phyloP scores from a whole-genome alignment of 2,329 filamentous ascomycete genomes.

The Botryotinia narcissicola region DNA sequence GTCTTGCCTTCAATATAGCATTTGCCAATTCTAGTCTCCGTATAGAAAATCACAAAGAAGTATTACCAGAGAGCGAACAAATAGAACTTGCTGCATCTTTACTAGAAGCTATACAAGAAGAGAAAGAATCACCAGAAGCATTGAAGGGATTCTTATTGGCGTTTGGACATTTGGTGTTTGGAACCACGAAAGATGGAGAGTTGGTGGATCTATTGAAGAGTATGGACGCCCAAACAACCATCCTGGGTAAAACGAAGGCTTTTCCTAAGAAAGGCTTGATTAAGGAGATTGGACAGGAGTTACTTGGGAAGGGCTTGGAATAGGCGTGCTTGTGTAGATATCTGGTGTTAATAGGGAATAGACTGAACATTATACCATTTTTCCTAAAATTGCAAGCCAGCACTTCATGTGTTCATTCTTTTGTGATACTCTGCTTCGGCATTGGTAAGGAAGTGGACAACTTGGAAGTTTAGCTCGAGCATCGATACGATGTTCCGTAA shows the following conservation, averaged over 20 bases:
- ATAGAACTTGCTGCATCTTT: slow-evolving; percentile 79
- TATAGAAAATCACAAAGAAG: slow-evolving; percentile 54
- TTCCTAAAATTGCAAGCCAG: background rate
- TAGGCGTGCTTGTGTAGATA: background rate
- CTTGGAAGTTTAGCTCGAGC: background rate
- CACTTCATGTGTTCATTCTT: background rate
- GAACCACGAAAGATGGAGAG: slow-evolving; percentile 66
- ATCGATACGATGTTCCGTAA: background rate
- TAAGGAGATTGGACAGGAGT: slow-evolving; percentile 46
- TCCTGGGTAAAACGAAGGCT: slow-evolving; percentile 55
- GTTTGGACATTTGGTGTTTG: slow-evolving; percentile 73
- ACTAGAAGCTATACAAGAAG: slow-evolving; percentile 66
- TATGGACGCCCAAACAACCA: slow-evolving; percentile 68
- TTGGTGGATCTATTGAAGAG: slow-evolving; percentile 75
- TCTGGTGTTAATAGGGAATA: background rate
- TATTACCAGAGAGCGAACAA: slow-evolving; percentile 66
- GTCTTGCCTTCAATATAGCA: slow-evolving; percentile 79
- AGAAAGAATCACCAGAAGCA: slow-evolving; percentile 64
- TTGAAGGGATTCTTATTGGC: slow-evolving; percentile 74
- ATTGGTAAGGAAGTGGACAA: background rate
- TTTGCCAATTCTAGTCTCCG: slow-evolving; percentile 66
- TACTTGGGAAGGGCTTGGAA: slow-evolving; percentile 41
- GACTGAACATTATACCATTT: background rate
- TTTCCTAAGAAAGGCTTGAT: slow-evolving; percentile 61
- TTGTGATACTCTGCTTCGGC: background rate